Conservation (phyloP, 2,329 filamentous ascomycete species). For the Paraphoma chrysanthemicola region DNA sequence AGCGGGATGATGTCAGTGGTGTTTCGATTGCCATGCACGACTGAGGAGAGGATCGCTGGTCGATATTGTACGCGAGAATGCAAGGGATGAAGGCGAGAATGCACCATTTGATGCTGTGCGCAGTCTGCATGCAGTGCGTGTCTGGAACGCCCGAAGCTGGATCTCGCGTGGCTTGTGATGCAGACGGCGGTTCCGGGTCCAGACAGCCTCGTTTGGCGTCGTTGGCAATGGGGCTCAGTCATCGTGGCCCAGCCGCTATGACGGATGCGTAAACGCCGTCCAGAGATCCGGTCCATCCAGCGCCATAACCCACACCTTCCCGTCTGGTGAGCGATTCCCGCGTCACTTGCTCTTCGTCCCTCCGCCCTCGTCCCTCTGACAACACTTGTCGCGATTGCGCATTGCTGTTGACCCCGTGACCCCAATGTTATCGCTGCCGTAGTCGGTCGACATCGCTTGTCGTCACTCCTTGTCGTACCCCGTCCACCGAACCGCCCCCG, state of each 20-base stretch:
- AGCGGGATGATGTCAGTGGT: conserved; percentile 20
- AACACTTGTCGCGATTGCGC: neutral
- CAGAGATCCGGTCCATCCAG: conserved; percentile 10
- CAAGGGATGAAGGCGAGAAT: neutral
- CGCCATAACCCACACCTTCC: conserved; percentile 14
- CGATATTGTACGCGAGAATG: neutral
- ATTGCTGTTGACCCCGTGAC: neutral
- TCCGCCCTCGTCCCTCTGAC: neutral
- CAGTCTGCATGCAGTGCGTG: neutral
- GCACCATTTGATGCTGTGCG: neutral
- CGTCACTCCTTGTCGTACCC: conserved; percentile 44
- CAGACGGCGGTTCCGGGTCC: neutral
- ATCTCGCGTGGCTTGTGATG: neutral
- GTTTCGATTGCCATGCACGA: conserved; percentile 5
- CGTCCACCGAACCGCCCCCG: conserved; percentile 7
- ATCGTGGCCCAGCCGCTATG: conserved; percentile 1
- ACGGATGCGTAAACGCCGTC: conserved; percentile 23
- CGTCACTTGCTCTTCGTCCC: neutral
- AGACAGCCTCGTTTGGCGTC: conserved; percentile 14
- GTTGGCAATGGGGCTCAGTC: conserved; percentile 5
- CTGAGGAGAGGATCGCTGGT: neutral
- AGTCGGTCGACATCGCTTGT: conserved; percentile 19
- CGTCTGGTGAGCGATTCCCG: conserved; percentile 2
- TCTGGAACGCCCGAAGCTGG: neutral
- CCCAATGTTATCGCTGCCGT: conserved; percentile 13